These are phyloP conservation scores for Hypoxylon sp. DNA, from an alignment of 2,329 filamentous ascomycete genomes.

Conservation along the genomic window DNA sequence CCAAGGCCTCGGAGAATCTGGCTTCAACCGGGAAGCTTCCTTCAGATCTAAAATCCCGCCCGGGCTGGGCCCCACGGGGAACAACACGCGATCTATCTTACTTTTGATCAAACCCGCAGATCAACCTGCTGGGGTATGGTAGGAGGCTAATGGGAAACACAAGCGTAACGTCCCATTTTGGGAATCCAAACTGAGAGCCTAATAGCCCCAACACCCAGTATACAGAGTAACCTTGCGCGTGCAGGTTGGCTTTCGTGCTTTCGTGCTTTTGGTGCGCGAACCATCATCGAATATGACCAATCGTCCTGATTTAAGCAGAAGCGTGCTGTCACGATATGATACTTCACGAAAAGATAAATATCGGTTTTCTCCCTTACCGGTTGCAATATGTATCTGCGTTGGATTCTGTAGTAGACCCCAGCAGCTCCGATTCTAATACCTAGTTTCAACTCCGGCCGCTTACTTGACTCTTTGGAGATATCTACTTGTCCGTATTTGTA, in stretches of 20 bases:
- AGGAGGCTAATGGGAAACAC: constrained; percentile 25
- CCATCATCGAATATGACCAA: constrained; percentile 22
- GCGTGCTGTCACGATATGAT: constrained; percentile 15
- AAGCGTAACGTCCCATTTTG: constrained; percentile 27
- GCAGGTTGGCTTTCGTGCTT: constrained; percentile 19
- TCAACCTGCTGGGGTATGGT: constrained; percentile 24
- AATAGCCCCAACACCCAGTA: constrained; percentile 16
- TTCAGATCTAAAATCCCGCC: constrained; percentile 29
- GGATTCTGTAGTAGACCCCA: constrained; percentile 10
- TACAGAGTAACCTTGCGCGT: constrained; percentile 19
- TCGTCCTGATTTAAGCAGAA: constrained; percentile 10
- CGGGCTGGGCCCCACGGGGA: constrained; percentile 27
- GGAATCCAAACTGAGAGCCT: constrained; percentile 23
- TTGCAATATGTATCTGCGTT: background rate
- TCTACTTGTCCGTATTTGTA: constrained; percentile 1
- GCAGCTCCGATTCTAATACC: constrained; percentile 2
- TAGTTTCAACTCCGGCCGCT: constrained; percentile 1
- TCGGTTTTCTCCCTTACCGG: constrained; percentile 6
- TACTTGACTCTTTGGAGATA: constrained; percentile 6
- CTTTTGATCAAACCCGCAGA: constrained; percentile 38
- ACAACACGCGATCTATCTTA: constrained; percentile 32
- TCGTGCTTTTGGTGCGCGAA: constrained; percentile 34
- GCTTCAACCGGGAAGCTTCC: constrained; percentile 19
- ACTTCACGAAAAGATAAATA: constrained; percentile 12
- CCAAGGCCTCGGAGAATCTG: constrained; percentile 9